Base-by-base conservation (phyloP, 1,139 yeast genomes). In the Scheffersomyces insectosa region DNA sequence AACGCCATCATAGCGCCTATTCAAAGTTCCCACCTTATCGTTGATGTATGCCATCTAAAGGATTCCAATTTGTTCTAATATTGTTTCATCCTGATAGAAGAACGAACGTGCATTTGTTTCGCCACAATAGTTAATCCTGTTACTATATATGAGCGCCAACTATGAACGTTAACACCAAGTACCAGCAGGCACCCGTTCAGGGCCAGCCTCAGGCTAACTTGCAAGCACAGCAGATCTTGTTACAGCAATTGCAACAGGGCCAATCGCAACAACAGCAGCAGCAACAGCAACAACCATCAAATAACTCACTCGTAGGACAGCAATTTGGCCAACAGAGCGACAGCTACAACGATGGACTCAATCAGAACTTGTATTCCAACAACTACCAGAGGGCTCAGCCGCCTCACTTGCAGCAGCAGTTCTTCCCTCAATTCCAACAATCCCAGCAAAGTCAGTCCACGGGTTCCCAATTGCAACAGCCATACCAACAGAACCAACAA, bases 231-330 rank as follows among this genome's bases (percentile, higher is more conserved):
- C 77, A 73, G 51, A 63, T 72, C 32, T 64, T 74, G 48, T 64
- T 72, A 44, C 79, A 71, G 51, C 78, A 72, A 50, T 66, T 72
- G 46, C 79, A 72, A 50, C 75, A 66, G 47, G 72, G 72, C 15
- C 72, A 65, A 42, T 28, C 39, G 20, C 33, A 34, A 7, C 39
- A 40, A 42, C 42, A 57, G 11, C 65, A 49, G 40, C 56, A 48
- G 38, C 55, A 45, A 38, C 60, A 55, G 28, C 53, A 49, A 30
- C 49, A 42, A 33, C 46, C 49, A 8, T 42, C 51, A 11, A 23
- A 49, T 3, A 45, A 43, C 28, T 25, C 44, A 25, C 46, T 48
- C 40, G 51, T 50, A 27, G 52, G 54, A 34, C 57, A 57, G 28
- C 55, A 60, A 41, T 61, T 59, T 36, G 55, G 51, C 36, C 67